Conservation (phyloP, 2,329 filamentous ascomycete genomes). For the Ophiocordyceps camponoti-leonardi region DNA sequence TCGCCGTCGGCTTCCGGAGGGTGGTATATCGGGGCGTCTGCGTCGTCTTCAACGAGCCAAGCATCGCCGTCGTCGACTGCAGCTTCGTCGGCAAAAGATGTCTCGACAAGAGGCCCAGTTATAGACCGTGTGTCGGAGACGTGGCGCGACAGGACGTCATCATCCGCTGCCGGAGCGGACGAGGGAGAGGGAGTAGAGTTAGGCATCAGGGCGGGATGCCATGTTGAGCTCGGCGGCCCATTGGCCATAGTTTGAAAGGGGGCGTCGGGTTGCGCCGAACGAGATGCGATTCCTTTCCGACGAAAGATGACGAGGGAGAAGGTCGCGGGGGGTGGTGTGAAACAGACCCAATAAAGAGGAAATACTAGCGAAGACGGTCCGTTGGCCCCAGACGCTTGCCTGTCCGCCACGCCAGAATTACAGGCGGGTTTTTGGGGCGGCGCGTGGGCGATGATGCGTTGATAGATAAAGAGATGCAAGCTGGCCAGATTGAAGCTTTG, state of each 20-base stretch:
- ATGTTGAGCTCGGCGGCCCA: conserved; percentile 17
- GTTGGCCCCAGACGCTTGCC: neutral
- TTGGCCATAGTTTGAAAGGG: conserved; percentile 15
- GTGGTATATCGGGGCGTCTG: neutral
- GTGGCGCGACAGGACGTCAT: conserved; percentile 3
- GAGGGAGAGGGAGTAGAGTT: conserved; percentile 5
- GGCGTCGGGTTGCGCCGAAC: conserved; percentile 1
- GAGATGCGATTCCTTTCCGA: neutral
- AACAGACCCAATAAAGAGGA: neutral
- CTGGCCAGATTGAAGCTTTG: neutral
- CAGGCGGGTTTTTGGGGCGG: neutral
- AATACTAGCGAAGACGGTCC: neutral
- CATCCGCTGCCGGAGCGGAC: neutral
- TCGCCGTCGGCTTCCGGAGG: neutral
- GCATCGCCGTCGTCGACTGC: conserved; percentile 6
- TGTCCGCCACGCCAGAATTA: neutral
- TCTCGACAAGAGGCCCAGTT: conserved; percentile 3
- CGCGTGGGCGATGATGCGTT: neutral
- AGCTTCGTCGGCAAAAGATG: conserved; percentile 6
- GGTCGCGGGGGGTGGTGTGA: neutral
- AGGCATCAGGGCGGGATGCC: conserved; percentile 24
- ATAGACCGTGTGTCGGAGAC: conserved; percentile 1
- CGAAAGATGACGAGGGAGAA: neutral
- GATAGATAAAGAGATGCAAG: neutral
- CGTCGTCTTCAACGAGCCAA: conserved; percentile 8